Percentiles rank a stretch among this genome's conserved stretches.
phyloP scores from a whole-genome alignment of 2,329 filamentous ascomycete species.

The Diaporthe ampelina region DNA sequence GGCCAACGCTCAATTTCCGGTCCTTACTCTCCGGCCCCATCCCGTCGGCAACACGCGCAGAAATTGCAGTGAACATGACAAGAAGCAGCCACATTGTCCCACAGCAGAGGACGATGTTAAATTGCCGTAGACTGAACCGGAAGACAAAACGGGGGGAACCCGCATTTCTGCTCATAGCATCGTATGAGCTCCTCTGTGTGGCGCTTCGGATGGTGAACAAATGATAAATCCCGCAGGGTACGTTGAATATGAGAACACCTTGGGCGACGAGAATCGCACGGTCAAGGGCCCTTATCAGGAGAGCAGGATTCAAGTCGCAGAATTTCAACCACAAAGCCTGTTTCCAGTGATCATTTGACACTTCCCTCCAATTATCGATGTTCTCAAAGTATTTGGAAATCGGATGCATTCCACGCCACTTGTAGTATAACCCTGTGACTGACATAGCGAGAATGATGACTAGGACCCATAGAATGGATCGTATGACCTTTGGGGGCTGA shows the following conservation, averaged over 20 bases:
- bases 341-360: neutral
- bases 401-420: neutral
- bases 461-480: neutral
- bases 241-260: neutral
- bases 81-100: neutral
- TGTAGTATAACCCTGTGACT: neutral
- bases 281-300: neutral
- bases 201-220: neutral
- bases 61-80: neutral
- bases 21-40: neutral
- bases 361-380: no score
- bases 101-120: neutral
- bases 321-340: neutral
- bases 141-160: no score
- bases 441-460: neutral
- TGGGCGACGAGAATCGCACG: neutral
- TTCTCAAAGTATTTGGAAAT: neutral
- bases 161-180: no score
- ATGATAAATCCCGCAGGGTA: neutral
- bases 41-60: neutral
- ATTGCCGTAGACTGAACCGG: neutral
- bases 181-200: neutral
- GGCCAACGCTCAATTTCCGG: neutral
- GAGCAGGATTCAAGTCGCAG: neutral
- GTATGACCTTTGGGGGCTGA: neutral